A percentile compares a stretch with the other conserved stretches of the same genome.
These are phyloP conservation scores for Scolecobasidium constrictum DNA, from an alignment of 2,329 filamentous ascomycete genomes.

Conservation along the genomic window DNA sequence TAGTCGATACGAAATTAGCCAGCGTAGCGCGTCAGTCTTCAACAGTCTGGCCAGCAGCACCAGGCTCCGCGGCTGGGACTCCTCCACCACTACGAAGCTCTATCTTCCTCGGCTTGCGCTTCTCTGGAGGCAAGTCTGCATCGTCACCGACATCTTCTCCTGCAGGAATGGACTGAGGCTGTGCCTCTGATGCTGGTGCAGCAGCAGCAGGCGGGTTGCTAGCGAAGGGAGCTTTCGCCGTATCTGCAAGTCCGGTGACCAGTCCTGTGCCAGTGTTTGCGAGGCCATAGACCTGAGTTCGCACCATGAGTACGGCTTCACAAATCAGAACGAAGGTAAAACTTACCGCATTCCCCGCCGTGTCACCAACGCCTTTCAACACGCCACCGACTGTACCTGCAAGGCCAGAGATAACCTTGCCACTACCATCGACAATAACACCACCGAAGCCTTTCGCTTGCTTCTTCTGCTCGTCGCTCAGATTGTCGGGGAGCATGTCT, in stretches of 20 bases:
- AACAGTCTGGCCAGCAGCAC: too few relatives aligned
- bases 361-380: conserved; percentile 14
- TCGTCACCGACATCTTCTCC: too few relatives aligned
- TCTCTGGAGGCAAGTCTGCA: too few relatives aligned
- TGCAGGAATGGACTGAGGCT: too few relatives aligned
- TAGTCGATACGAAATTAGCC: too few relatives aligned
- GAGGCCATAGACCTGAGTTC: conserved; percentile 8
- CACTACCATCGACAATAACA: conserved; percentile 9
- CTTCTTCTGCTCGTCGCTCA: conserved; percentile 8
- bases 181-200: too few relatives aligned
- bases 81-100: not conserved
- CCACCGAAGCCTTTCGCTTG: conserved; percentile 3
- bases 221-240: conserved; percentile 8
- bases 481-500: conserved; percentile 8
- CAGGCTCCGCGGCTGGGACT: not conserved
- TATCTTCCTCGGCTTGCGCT: not conserved
- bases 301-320: not conserved
- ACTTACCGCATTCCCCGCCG: conserved; percentile 13
- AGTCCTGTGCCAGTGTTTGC: conserved; percentile 1
- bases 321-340: not conserved
- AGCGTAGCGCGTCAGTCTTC: too few relatives aligned
- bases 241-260: conserved; percentile 3
- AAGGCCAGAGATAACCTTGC: conserved; percentile 12
- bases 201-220: too few relatives aligned
- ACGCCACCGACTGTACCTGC: conserved; percentile 12